Evolutionary conservation across 1,139 yeast species (phyloP).

Genomic region (Blastobotrys aristatus): DNA sequence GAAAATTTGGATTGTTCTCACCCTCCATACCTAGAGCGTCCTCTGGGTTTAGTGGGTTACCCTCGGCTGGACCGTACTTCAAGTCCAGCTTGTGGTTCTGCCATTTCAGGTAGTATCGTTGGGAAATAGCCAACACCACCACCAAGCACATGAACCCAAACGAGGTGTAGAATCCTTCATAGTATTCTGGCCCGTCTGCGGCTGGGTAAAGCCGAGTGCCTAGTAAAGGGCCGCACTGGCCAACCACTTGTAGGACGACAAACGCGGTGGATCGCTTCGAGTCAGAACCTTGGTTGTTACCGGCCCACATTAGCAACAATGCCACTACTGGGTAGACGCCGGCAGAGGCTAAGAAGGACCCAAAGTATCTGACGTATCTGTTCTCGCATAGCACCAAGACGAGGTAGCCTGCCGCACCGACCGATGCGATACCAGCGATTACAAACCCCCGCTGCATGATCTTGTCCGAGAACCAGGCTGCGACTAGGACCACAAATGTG

Average conservation of each 20-base stretch:
- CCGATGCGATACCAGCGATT: slow-evolving; percentile 23
- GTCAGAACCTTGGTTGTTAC: slow-evolving; percentile 34
- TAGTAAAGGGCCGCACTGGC: slow-evolving; percentile 34
- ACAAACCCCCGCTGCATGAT: slow-evolving; percentile 27
- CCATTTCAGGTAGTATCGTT: slow-evolving; percentile 20
- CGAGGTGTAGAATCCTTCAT: slow-evolving; percentile 30
- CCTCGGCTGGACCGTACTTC: slow-evolving; percentile 24
- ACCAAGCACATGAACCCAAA: slow-evolving; percentile 25
- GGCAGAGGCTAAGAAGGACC: slow-evolving; percentile 31
- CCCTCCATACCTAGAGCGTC: slow-evolving; percentile 17
- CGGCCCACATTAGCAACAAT: slow-evolving; percentile 30
- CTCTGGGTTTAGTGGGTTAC: slow-evolving; percentile 13
- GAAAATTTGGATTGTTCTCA: slow-evolving; percentile 20
- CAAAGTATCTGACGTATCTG: slow-evolving; percentile 30
- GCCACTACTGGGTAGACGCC: slow-evolving; percentile 34
- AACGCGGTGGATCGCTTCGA: slow-evolving; percentile 30
- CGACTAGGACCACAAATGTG: slow-evolving; percentile 19
- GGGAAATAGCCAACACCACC: slow-evolving; percentile 20
- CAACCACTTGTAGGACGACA: slow-evolving; percentile 30
- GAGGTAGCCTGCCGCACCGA: slow-evolving; percentile 31
- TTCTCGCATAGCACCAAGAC: slow-evolving; percentile 26
- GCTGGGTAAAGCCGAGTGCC: slow-evolving; percentile 33
- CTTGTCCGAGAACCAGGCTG: slow-evolving; percentile 25
- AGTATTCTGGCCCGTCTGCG: slow-evolving; percentile 30
- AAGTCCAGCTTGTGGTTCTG: slow-evolving; percentile 26